Conservation (phyloP, 75 land plant genomes). For the Sequoiadendron giganteum region DNA sequence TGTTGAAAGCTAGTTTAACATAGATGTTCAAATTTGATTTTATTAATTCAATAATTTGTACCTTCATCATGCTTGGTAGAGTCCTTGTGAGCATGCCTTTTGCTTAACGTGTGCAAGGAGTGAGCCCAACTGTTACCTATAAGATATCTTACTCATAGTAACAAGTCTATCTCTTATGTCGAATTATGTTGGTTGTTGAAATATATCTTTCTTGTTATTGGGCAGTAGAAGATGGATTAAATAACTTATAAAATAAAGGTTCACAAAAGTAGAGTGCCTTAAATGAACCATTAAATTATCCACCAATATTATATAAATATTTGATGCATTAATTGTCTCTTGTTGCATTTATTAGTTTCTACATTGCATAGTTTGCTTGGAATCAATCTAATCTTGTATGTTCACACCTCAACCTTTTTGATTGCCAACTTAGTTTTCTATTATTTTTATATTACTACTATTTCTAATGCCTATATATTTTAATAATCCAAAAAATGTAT, state of each 20-base stretch:
- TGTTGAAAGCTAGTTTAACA: not conserved
- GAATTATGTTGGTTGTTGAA: not conserved
- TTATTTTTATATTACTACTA: not conserved
- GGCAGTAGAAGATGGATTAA: not conserved
- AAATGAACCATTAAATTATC: not conserved
- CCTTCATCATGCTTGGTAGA: slow-evolving; percentile 10
- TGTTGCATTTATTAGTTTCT: not conserved
- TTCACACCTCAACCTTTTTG: not conserved
- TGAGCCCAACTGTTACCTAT: slow-evolving; percentile 44
- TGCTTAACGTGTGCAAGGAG: slow-evolving; percentile 54
- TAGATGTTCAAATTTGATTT: not conserved
- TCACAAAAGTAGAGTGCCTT: not conserved
- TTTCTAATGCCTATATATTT: not conserved
- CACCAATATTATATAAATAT: not conserved
- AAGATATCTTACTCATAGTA: slow-evolving; percentile 12
- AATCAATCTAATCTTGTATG: not conserved
- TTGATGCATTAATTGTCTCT: not conserved
- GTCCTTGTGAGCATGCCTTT: slow-evolving; percentile 51
- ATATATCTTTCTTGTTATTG: not conserved
- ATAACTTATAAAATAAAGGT: not conserved
- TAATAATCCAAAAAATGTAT: no score
- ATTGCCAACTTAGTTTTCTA: not conserved
- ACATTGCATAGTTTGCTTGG: not conserved
- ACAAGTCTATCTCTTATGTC: not conserved
- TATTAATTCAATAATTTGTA: not conserved